These are phyloP conservation scores for Xylaria sp. DNA, from an alignment of 2,329 filamentous ascomycete species.

Conservation along the genomic window DNA sequence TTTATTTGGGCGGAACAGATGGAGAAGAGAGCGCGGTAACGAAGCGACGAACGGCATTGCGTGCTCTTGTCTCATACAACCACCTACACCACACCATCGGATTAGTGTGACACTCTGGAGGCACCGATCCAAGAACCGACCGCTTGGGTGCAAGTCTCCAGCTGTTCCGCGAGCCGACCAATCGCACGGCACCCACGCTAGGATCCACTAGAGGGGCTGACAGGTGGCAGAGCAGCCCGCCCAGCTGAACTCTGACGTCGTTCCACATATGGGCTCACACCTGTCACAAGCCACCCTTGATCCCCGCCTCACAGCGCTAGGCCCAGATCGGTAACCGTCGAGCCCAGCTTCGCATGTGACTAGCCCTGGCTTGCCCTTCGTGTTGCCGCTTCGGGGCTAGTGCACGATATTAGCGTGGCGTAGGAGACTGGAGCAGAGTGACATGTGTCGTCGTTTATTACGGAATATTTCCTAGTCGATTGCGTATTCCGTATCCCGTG, in stretches of 20 bases:
- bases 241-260: constrained; percentile 8
- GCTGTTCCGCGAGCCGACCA: not conserved
- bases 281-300: not conserved
- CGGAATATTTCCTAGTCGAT: not conserved
- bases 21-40: not conserved
- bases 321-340: too few relatives aligned
- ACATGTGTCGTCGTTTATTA: not conserved
- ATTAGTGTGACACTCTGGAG: not conserved
- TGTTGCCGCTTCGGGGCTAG: not conserved
- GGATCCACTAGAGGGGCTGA: not conserved
- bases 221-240: not conserved
- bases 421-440: not conserved
- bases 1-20: not conserved
- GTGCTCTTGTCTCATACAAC: not conserved
- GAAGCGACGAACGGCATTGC: not conserved
- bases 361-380: not conserved
- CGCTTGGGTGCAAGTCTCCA: not conserved
- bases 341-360: too few relatives aligned
- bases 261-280: not conserved
- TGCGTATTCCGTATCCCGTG: not conserved
- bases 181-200: not conserved
- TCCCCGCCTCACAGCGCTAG: not conserved
- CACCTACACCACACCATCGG: not conserved
- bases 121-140: constrained; percentile 3
- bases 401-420: not conserved